Conservation (phyloP, 2,329 filamentous ascomycete species). For the Aquanectria penicillioides region DNA sequence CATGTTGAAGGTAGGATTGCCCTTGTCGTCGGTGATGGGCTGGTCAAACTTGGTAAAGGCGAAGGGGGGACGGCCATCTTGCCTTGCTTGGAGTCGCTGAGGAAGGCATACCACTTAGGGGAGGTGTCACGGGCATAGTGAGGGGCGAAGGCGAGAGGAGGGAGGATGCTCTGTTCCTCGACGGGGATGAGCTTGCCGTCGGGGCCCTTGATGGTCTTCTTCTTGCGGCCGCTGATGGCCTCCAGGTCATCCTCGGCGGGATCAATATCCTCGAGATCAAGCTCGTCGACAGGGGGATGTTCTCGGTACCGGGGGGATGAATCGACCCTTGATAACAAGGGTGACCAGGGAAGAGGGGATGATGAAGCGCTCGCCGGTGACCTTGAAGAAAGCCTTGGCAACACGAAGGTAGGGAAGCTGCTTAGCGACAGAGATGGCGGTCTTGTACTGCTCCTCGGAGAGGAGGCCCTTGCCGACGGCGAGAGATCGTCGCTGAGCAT, state of each 20-base stretch:
- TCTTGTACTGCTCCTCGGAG: constrained; percentile 78
- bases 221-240: constrained; percentile 81
- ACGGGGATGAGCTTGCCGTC: constrained; percentile 67
- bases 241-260: constrained; percentile 93
- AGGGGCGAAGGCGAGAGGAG: constrained; percentile 89
- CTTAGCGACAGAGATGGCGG: constrained; percentile 79
- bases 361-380: constrained; percentile 91
- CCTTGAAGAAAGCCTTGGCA: constrained; percentile 97
- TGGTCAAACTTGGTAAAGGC: constrained; percentile 94
- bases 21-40: constrained; percentile 81
- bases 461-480: constrained; percentile 78
- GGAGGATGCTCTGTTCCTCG: constrained; percentile 73
- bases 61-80: constrained; percentile 98
- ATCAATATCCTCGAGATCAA: constrained; percentile 90
- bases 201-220: constrained; percentile 71
- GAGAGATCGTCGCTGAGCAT: constrained; percentile 76
- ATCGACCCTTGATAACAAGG: constrained; percentile 92
- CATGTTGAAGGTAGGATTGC: constrained; percentile 91
- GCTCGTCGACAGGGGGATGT: constrained; percentile 79
- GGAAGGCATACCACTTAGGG: constrained; percentile 93
- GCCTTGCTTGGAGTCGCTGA: constrained; percentile 92
- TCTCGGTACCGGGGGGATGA: constrained; percentile 87
- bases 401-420: constrained; percentile 87
- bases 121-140: constrained; percentile 90
- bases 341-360: constrained; percentile 93